Percentiles rank a stretch among this genome's conserved stretches.
phyloP scores from a whole-genome alignment of 768 basidiomycete genomes.

The Trametes gibbosa region DNA sequence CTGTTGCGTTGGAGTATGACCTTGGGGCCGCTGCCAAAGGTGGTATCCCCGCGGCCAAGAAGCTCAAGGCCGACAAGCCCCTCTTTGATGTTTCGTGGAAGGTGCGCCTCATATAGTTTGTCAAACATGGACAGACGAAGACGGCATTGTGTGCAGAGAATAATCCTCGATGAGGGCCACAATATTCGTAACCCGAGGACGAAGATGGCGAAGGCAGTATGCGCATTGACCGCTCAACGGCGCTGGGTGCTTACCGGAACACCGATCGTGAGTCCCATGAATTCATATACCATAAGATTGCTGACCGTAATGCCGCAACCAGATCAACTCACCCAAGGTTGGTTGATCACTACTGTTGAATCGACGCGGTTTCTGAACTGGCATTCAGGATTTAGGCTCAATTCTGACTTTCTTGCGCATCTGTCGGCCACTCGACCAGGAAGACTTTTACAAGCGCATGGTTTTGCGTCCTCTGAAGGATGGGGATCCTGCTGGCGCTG shows the following conservation, averaged over 20 bases:
- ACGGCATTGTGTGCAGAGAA: slow-evolving; percentile 41
- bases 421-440: slow-evolving; percentile 82
- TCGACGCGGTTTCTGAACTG: neutral
- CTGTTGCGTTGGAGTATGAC: slow-evolving; percentile 55
- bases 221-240: slow-evolving; percentile 60
- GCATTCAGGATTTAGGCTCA: slow-evolving; percentile 76
- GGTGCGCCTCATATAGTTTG: slow-evolving; percentile 35
- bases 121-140: too few relatives aligned
- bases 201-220: slow-evolving; percentile 74
- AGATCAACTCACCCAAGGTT: slow-evolving; percentile 82
- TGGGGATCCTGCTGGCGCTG: slow-evolving; percentile 63
- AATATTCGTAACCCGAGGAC: slow-evolving; percentile 83
- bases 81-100: slow-evolving; percentile 82
- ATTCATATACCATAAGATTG: too few relatives aligned
- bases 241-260: slow-evolving; percentile 85
- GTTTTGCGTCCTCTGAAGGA: slow-evolving; percentile 75
- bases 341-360: neutral
- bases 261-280: slow-evolving; percentile 66
- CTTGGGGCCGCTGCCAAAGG: slow-evolving; percentile 8
- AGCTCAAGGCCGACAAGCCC: slow-evolving; percentile 54
- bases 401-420: slow-evolving; percentile 80
- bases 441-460: slow-evolving; percentile 77
- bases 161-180: slow-evolving; percentile 90
- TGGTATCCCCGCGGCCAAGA: slow-evolving; percentile 47
- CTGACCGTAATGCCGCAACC: neutral